Evolutionary conservation across 2,329 filamentous ascomycete species (phyloP).

Genomic region (Herpotrichia juniperi): DNA sequence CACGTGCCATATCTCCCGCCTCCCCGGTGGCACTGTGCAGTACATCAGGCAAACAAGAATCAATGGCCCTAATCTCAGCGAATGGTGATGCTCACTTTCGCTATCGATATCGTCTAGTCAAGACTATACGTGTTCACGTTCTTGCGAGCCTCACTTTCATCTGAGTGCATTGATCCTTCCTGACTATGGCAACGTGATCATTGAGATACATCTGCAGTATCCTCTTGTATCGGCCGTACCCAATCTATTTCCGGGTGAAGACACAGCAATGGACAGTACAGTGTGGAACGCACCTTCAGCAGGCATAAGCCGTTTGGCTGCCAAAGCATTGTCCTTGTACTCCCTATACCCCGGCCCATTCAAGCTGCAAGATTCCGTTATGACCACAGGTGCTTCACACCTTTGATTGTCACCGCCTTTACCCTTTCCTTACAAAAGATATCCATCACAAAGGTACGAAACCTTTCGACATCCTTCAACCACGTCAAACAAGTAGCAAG

Average conservation of each 20-base stretch:
- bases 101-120: background rate
- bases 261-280: background rate
- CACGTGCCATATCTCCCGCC: background rate
- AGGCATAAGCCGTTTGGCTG: background rate
- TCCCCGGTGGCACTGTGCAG: slow-evolving; percentile 3
- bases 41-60: slow-evolving; percentile 3
- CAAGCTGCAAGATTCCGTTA: background rate
- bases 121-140: background rate
- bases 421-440: background rate
- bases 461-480: background rate
- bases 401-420: background rate
- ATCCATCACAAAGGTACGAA: slow-evolving; percentile 1
- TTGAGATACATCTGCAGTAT: too few relatives aligned
- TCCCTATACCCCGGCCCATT: background rate
- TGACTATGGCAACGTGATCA: too few relatives aligned
- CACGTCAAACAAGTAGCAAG: background rate
- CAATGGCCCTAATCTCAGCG: background rate
- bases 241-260: background rate
- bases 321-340: background rate
- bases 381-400: background rate
- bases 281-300: background rate
- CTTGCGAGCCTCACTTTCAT: background rate
- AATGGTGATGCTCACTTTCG: background rate
- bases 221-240: background rate
- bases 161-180: too few relatives aligned